Conservation (phyloP, 257 asterid genomes). For the Capsicum baccatum region DNA sequence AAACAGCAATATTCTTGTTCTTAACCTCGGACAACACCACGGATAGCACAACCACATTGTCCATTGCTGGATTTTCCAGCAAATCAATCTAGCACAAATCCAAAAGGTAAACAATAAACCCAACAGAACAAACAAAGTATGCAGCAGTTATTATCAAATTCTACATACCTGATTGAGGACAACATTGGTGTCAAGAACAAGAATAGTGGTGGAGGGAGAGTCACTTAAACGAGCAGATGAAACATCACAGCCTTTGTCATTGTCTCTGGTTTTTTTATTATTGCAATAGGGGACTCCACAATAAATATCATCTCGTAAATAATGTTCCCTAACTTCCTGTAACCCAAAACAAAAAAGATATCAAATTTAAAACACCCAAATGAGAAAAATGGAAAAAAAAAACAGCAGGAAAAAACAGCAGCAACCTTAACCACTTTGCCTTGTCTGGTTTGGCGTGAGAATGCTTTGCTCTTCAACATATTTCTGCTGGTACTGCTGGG, state of each 20-base stretch:
- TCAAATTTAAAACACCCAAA: not conserved
- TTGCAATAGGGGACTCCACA: constrained; percentile 89
- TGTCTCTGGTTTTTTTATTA: constrained; percentile 24
- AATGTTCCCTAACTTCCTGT: constrained; percentile 91
- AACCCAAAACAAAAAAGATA: not conserved
- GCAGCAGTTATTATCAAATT: not conserved
- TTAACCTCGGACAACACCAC: constrained; percentile 93
- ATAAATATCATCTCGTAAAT: constrained; percentile 85
- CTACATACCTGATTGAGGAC: constrained; percentile 77
- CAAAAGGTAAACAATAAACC: not conserved
- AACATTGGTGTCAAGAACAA: constrained; percentile 84
- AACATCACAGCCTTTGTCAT: constrained; percentile 46
- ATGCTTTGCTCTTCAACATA: constrained; percentile 83
- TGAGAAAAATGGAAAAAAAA: not conserved
- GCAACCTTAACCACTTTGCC: constrained; percentile 80
- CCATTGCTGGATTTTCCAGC: constrained; percentile 87
- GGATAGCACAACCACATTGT: constrained; percentile 87
- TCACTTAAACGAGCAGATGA: constrained; percentile 62
- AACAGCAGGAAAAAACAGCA: not conserved
- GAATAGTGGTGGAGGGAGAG: constrained; percentile 52
- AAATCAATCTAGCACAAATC: constrained; percentile 72
- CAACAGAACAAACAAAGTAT: not conserved
- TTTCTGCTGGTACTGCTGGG: not conserved
- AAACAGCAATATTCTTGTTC: constrained; percentile 75
- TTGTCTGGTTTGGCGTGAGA: constrained; percentile 76